Evolutionary conservation across 1,284 basidiomycete genomes (phyloP).

Genomic region (Rhodotorula sp.): DNA sequence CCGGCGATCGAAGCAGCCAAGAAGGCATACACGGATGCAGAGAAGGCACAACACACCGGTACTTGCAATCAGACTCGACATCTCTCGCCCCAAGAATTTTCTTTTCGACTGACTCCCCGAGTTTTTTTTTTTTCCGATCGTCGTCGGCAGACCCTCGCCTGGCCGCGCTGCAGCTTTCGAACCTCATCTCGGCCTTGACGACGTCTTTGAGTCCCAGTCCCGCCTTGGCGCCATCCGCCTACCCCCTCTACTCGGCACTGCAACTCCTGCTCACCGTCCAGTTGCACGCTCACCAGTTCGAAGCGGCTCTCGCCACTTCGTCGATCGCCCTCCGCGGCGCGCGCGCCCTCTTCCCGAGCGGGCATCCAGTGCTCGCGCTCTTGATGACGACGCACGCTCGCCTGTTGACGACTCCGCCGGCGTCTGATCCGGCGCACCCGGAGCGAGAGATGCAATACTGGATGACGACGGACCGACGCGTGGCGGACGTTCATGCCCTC

Average conservation of each 20-base stretch:
- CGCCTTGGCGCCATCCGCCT: neutral
- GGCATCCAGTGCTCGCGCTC: conserved; percentile 21
- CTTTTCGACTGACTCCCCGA: neutral
- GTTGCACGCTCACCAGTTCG: conserved; percentile 6
- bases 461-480: conserved; percentile 2
- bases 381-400: conserved; percentile 13
- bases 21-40: conserved; percentile 6
- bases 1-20: conserved; percentile 13
- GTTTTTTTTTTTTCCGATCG: neutral
- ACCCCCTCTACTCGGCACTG: conserved; percentile 12
- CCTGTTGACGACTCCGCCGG: conserved; percentile 19
- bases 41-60: conserved; percentile 21
- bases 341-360: neutral
- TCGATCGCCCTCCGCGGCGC: neutral
- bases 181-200: conserved; percentile 9
- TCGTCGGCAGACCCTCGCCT: neutral
- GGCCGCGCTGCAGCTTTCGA: conserved; percentile 3
- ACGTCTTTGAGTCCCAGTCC: neutral
- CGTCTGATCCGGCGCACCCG: neutral
- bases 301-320: conserved; percentile 1
- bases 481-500: neutral
- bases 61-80: neutral
- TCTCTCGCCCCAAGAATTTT: too few species aligned
- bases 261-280: conserved; percentile 19
- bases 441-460: conserved; percentile 15